Evolutionary conservation across 306 rosid species (phyloP).

Genomic region (Quercus agrifolia): DNA sequence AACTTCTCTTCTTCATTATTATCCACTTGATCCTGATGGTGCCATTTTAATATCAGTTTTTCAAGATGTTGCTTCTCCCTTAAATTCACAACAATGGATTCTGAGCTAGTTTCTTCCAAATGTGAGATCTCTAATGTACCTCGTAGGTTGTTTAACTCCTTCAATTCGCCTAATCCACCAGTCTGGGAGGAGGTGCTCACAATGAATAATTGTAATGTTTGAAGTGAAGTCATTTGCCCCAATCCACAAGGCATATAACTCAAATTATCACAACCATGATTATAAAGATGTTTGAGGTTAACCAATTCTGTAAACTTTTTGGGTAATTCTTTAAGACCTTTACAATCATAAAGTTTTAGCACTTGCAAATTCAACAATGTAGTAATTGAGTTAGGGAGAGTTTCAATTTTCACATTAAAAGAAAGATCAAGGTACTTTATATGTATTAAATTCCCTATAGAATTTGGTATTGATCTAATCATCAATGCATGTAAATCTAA

Average conservation of each 20-base stretch:
- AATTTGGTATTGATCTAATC: neutral
- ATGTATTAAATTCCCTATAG: neutral
- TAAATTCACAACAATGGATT: neutral
- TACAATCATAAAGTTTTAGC: neutral
- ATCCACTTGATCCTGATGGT: fast-evolving
- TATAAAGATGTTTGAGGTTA: neutral
- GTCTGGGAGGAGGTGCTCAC: no score
- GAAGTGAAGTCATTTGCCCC: neutral
- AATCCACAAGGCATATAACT: no score
- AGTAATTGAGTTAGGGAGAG: neutral
- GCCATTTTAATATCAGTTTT: neutral
- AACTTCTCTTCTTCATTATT: neutral
- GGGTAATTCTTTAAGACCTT: neutral
- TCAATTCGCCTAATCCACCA: neutral
- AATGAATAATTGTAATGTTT: neutral
- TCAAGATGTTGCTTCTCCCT: neutral
- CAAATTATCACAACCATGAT: neutral
- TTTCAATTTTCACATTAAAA: neutral
- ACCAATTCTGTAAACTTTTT: neutral
- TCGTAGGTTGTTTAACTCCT: neutral
- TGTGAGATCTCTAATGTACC: neutral
- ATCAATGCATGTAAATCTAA: neutral
- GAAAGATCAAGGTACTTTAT: slow-evolving; percentile 16
- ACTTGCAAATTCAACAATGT: neutral
- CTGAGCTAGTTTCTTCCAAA: neutral